Percentiles rank a stretch among this genome's conserved stretches.
Evolutionary conservation across 164 flowering plant species (phyloP).

Genomic region (Dillenia turbinata): DNA sequence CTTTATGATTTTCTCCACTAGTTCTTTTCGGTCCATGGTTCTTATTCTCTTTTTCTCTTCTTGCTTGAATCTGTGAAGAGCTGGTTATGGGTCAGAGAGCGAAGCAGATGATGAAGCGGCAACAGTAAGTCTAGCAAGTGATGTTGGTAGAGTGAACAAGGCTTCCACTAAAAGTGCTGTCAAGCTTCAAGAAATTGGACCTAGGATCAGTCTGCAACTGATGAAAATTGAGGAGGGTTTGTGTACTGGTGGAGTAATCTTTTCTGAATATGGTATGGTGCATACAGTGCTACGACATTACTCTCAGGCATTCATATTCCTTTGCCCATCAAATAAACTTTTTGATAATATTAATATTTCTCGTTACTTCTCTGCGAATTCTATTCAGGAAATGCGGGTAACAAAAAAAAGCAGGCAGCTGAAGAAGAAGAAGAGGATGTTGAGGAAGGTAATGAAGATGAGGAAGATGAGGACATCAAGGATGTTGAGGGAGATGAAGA

Average conservation of each 20-base stretch:
- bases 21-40: constrained; percentile 1
- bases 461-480: no score
- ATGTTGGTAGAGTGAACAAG: constrained; percentile 72
- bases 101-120: constrained; percentile 98
- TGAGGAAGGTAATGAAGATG: constrained; percentile 4
- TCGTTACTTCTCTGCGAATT: neutral
- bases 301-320: no score
- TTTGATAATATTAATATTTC: neutral
- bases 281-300: no score
- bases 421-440: constrained; percentile 12
- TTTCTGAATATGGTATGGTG: constrained; percentile 65
- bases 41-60: neutral
- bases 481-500: no score
- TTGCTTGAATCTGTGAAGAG: constrained; percentile 38
- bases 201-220: constrained; percentile 90
- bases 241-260: constrained; percentile 75
- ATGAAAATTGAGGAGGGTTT: constrained; percentile 83
- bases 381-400: constrained; percentile 24
- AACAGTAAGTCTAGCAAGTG: constrained; percentile 64
- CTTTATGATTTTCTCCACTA: no score
- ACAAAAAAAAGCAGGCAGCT: constrained; percentile 16
- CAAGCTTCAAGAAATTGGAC: constrained; percentile 95
- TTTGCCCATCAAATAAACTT: no score
- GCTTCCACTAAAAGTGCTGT: constrained; percentile 94
- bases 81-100: constrained; percentile 99